Base-by-base conservation (phyloP, 2,329 filamentous ascomycete species). In the Colletotrichum salicis region DNA sequence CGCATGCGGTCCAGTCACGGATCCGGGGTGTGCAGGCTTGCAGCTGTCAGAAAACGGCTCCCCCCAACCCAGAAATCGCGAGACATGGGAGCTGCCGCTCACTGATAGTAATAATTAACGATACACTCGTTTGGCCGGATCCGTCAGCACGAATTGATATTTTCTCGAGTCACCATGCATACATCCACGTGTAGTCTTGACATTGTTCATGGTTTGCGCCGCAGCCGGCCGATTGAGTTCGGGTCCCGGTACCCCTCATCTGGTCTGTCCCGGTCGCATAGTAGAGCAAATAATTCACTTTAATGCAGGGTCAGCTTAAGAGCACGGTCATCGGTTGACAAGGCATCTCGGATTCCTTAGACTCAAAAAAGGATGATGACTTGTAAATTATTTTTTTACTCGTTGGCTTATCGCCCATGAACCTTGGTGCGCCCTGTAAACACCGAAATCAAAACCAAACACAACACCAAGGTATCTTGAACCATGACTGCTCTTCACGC, bases 1-100 rank as follows among this genome's bases (percentile, higher is more conserved):
- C 7, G 41, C 41, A 48, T 48, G 41, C 52, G 52, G 52, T 27
- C 27, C 27, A 55, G 52, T 24, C 19, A 29, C 61, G 33, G 19
- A 64, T 29, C 29, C 51, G 33, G 61, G 51, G 51, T 54, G 4
- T 24, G n/a, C 51, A 54, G 35, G 35, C 35, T 19, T 19, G 45
- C 48, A 45, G 61, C 33, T 56, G 61, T 45, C 33, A 31, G 31
- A 22, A 45, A 64, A 56, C 60, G 41, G 60, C 41, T 10, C 37
- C 60, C 41, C 6, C 37, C 60, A 51, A 57, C 24, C 37, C 31
- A 19, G 13, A 10, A 19, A 29, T 35, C 48, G 51, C 37, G 60
- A 54, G 45, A 64, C 61, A 54, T 64, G 61, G 51, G 61, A 41
- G 33, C 51, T 45, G 33, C 61, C 51, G 51, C 61, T 51, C 33